These are phyloP conservation scores for Arthroderma sp. DNA, from an alignment of 2,329 filamentous ascomycete genomes.

Conservation along the genomic window DNA sequence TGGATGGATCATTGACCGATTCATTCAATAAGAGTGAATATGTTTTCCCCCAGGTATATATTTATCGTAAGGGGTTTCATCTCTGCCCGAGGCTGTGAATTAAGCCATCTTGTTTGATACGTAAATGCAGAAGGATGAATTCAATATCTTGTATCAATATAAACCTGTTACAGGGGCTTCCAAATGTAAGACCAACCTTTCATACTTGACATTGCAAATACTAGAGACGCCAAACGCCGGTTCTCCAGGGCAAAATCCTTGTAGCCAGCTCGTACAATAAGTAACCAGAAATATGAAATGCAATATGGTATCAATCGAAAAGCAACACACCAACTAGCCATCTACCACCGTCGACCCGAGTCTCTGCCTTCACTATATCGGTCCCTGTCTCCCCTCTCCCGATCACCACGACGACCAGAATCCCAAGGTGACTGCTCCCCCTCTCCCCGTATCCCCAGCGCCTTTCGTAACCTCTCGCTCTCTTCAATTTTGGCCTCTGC, in stretches of 20 bases:
- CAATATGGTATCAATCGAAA: neutral
- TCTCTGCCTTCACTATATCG: neutral
- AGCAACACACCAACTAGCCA: neutral
- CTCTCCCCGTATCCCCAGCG: constrained; percentile 62
- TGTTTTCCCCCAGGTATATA: neutral
- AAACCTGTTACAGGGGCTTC: neutral
- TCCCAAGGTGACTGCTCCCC: neutral
- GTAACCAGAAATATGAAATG: neutral
- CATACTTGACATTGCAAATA: neutral
- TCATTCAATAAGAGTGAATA: constrained; percentile 22
- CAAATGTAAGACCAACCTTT: neutral
- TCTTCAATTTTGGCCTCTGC: constrained; percentile 94
- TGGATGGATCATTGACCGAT: constrained; percentile 61
- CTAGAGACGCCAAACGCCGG: neutral
- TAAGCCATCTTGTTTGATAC: neutral
- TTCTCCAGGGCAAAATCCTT: neutral
- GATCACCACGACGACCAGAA: neutral
- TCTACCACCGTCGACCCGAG: neutral
- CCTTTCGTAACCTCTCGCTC: constrained; percentile 74
- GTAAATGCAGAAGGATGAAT: neutral
- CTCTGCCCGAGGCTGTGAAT: neutral
- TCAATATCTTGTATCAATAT: neutral
- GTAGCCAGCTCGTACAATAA: neutral
- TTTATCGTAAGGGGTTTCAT: neutral
- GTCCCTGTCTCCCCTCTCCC: constrained; percentile 1